Evolutionary conservation across 2,329 filamentous ascomycete species (phyloP).

Genomic region (Ascochyta rabiei): DNA sequence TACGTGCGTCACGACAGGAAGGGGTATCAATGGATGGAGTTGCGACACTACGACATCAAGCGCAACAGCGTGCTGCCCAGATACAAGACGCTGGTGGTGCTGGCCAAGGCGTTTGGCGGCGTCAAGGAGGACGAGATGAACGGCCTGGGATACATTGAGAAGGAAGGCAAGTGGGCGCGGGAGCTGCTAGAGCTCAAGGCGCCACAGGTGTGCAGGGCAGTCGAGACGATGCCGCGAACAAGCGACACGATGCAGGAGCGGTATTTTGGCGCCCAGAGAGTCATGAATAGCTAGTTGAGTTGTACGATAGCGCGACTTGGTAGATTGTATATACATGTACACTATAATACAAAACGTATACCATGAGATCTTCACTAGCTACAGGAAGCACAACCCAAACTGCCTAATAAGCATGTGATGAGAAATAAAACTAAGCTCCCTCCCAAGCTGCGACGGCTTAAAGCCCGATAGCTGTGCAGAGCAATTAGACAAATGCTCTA

Average conservation of each 20-base stretch:
- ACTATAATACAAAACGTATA: too few relatives aligned
- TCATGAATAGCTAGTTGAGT: background rate
- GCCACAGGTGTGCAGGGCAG: slow-evolving; percentile 50
- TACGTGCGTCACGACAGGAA: slow-evolving; percentile 29
- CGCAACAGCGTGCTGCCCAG: slow-evolving; percentile 43
- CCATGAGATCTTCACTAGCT: too few relatives aligned
- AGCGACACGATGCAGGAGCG: slow-evolving; percentile 39
- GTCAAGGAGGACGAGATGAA: slow-evolving; percentile 45
- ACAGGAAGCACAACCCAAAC: too few relatives aligned
- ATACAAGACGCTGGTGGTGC: slow-evolving; percentile 52
- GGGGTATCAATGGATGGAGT: slow-evolving; percentile 38
- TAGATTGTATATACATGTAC: too few relatives aligned
- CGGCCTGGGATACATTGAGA: slow-evolving; percentile 32
- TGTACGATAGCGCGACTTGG: background rate
- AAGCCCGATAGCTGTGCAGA: too few relatives aligned
- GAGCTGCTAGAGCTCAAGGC: slow-evolving; percentile 43
- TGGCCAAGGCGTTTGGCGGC: slow-evolving; percentile 47
- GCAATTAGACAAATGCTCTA: too few relatives aligned
- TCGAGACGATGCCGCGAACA: slow-evolving; percentile 53
- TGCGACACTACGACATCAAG: slow-evolving; percentile 35
- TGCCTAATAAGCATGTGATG: too few relatives aligned
- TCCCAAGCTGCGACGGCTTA: too few relatives aligned
- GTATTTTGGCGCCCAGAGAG: slow-evolving; percentile 22
- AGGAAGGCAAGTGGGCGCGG: slow-evolving; percentile 26
- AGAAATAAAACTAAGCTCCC: too few relatives aligned